phyloP scores from a whole-genome alignment of 2,329 filamentous ascomycete genomes.

The Talaromyces sp. region DNA sequence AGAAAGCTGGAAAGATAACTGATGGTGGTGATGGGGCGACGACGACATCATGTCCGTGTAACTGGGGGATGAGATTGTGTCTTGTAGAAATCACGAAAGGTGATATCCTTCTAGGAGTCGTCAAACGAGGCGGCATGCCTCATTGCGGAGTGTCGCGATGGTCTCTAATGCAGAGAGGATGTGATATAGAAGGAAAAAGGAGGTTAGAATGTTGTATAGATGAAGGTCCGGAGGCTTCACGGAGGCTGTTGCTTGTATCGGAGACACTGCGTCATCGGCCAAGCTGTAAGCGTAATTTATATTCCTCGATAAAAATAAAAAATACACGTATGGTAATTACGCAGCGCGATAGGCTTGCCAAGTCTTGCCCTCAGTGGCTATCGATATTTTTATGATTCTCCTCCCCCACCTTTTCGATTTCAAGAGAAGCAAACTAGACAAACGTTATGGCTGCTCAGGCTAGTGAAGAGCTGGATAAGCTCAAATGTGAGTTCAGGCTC shows the following conservation, averaged over 20 bases:
- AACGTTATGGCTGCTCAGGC: conserved; percentile 40
- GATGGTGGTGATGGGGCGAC: neutral
- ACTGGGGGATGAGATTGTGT: conserved; percentile 14
- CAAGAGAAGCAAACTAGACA: conserved; percentile 9
- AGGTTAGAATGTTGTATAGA: neutral
- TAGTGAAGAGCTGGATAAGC: conserved; percentile 37
- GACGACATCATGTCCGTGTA: neutral
- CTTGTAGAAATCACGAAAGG: conserved; percentile 10
- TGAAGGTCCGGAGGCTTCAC: conserved; percentile 2
- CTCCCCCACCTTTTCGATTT: conserved; percentile 14
- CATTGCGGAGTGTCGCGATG: conserved; percentile 6
- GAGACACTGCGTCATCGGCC: conserved; percentile 3
- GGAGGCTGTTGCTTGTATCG: neutral
- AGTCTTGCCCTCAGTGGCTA: neutral
- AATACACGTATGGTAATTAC: conserved; percentile 3
- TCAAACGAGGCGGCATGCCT: conserved; percentile 17
- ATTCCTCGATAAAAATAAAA: too few relatives aligned
- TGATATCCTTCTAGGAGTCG: conserved; percentile 14
- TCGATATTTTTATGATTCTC: conserved; percentile 7
- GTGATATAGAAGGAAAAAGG: neutral
- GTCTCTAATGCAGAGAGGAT: neutral
- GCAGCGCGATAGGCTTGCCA: neutral
- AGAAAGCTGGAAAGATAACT: neutral
- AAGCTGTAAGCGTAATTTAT: neutral
- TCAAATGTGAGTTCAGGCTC: conserved; percentile 30